Base-by-base conservation (phyloP, 179 eudicot genomes). In the Camellia oleifera region DNA sequence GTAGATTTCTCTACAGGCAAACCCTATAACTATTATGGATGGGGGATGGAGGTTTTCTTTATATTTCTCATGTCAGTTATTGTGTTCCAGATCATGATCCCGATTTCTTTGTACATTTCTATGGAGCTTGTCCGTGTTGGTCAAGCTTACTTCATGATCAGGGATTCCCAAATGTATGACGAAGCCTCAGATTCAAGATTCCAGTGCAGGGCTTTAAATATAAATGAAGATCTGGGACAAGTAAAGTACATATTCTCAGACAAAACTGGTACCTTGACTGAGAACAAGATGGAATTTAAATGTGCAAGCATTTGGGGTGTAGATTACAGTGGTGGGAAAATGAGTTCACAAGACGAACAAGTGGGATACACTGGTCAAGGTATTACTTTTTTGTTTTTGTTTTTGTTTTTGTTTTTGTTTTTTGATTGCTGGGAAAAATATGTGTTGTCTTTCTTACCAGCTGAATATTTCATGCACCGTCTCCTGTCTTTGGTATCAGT, bases 91-190 rank as follows among this genome's bases (percentile, higher is more conserved):
- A 88, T 92, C 75, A 92, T 97, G 98, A 97, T 97, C 79, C 99
- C 99, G 0, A 96, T 96, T 71, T 86, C 99, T 44, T 87, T 96
- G 77, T 96, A 96, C 86, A 96, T 96, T 87, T 97, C 99, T 54
- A 90, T 97, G 98, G 99, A 97, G 88, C 97, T 97, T 84, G 99
- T 97, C 69, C 97, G 99, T 77, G 90, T 97, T 82, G 99, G 99
- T 77, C 99, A 97, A 90, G 97, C 97, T 72, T 97, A 87, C 87
- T 97, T 97, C 82, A 97, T 97, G 99, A 92, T 91, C 72, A 81
- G 88, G 26, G 99, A 97, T 81, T 10, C 76, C 17, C 74, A 84
- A 60, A 88, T 97, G 99, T 92, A 86, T 75, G 97, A 94, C 79
- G 91, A 87, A 82, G 83, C 87, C 13, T 86, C 98, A 60, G 86